phyloP scores from a whole-genome alignment of 2,329 filamentous ascomycete genomes.

The Beauveria medogensis region DNA sequence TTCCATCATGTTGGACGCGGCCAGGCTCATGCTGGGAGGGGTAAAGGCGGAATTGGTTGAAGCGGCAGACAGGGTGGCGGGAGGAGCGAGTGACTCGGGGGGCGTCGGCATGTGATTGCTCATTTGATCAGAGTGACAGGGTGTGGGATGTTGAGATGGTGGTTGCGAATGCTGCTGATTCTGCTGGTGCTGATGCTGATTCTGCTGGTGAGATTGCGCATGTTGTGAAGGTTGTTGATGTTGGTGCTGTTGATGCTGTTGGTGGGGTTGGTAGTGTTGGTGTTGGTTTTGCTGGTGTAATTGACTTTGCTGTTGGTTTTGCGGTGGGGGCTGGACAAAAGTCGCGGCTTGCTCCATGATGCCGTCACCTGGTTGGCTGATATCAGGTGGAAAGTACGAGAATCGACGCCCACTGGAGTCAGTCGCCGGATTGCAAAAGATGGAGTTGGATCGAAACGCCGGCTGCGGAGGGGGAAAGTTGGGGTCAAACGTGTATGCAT shows the following conservation, averaged over 20 bases:
- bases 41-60: slow-evolving; percentile 23
- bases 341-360: slow-evolving; percentile 2
- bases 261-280: slow-evolving; percentile 7
- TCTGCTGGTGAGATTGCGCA: slow-evolving; percentile 7
- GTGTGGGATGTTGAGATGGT: slow-evolving; percentile 19
- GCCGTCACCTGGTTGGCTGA: slow-evolving; percentile 25
- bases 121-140: slow-evolving; percentile 18
- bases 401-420: slow-evolving; percentile 49
- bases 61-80: slow-evolving; percentile 21
- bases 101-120: slow-evolving; percentile 33
- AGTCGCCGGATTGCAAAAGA: slow-evolving; percentile 51
- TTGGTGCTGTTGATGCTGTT: slow-evolving; percentile 11
- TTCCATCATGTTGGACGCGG: slow-evolving; percentile 24
- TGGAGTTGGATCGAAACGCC: slow-evolving; percentile 58
- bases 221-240: slow-evolving; percentile 15
- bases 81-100: slow-evolving; percentile 32
- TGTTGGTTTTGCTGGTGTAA: background rate
- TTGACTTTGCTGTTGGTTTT: background rate
- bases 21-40: slow-evolving; percentile 28
- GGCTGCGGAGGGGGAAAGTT: slow-evolving; percentile 38
- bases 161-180: slow-evolving; percentile 11
- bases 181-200: slow-evolving; percentile 5
- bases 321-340: slow-evolving; percentile 8
- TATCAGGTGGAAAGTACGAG: slow-evolving; percentile 57
- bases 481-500: slow-evolving; percentile 35